These are phyloP conservation scores for Prunus mira DNA, from an alignment of 306 rosid species.

Conservation along the genomic window DNA sequence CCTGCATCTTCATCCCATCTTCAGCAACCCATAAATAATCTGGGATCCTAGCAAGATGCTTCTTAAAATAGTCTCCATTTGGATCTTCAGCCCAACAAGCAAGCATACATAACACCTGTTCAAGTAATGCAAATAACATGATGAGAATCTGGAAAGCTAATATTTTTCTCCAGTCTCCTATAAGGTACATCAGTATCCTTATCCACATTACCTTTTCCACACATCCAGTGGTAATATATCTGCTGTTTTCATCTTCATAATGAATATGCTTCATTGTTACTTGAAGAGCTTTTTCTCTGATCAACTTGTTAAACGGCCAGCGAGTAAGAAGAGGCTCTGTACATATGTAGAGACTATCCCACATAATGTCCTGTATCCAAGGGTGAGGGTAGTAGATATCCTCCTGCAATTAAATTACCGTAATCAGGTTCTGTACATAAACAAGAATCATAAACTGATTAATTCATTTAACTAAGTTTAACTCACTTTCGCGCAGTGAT, in stretches of 20 bases:
- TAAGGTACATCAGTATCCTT: too few species aligned
- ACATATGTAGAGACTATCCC: slow-evolving; percentile 61
- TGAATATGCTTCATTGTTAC: slow-evolving; percentile 71
- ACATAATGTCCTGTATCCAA: slow-evolving; percentile 52
- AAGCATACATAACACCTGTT: slow-evolving; percentile 60
- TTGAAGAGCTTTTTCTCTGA: slow-evolving; percentile 53
- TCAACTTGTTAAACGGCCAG: slow-evolving; percentile 57
- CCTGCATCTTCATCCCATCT: slow-evolving; percentile 82
- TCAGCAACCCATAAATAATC: slow-evolving; percentile 73
- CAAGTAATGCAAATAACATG: neutral
- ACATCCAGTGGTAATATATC: slow-evolving; percentile 57
- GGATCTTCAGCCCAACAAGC: slow-evolving; percentile 87
- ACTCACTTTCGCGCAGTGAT: slow-evolving; percentile 49
- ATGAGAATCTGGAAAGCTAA: neutral
- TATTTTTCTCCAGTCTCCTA: too few species aligned
- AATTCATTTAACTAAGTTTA: neutral
- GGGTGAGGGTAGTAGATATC: slow-evolving; percentile 60
- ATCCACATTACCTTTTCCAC: slow-evolving; percentile 48
- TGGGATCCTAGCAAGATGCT: slow-evolving; percentile 66
- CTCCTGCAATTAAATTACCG: slow-evolving; percentile 34
- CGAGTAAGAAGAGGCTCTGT: slow-evolving; percentile 61
- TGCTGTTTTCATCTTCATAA: slow-evolving; percentile 63
- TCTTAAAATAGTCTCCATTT: slow-evolving; percentile 60
- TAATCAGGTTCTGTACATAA: neutral
- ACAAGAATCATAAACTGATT: neutral